Base-by-base conservation (phyloP, 257 asterid species). In the Anisodus acutangulus region DNA sequence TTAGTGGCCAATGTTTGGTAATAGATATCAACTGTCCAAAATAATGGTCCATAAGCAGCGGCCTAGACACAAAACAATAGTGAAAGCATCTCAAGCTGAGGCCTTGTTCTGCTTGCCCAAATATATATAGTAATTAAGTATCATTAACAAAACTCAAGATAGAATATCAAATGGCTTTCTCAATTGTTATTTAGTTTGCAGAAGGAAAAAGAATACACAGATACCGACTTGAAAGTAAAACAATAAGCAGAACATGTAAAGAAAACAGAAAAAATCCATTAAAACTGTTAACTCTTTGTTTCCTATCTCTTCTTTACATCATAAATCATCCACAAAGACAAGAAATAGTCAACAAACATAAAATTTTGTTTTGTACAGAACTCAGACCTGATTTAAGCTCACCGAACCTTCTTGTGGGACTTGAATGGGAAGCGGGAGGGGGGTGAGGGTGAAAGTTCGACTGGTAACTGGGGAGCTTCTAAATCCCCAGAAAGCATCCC, bases 381-480 rank as follows among this genome's bases (percentile, higher is more conserved):
- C 47, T 17, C 80, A 80, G 41, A 80, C 35, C 71, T 70, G 81
- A 80, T 58, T 49, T 43, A 82, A 74, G 87, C 90, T 95, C 97
- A 94, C 88, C 91, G 90, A 49, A 89, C 90, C 91, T 86, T 94
- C 96, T 85, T 95, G 85, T 81, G 92, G 45, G 95, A 86, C 90
- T 94, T 96, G 45, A 81, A 89, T 1, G 96, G 94, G 49, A 85
- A 86, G 3, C 93, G 89, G 45, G 94, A 85, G 4, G 95, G 91
- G 11, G 97, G 97, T 3, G 98, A 93, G 69, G 95, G 97, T 0
- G 97, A 93, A 87, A 92, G 92, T 71, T 95, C 98, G n/a, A 90
- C 90, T 0, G 99, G 99, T n/a, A 97, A 88, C 91, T 90, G 90
- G 1, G 95, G 98, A 58, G 91, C 84, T 8, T 83, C 97, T 78